Percentiles rank a stretch among this genome's conserved stretches.
phyloP scores from a whole-genome alignment of 306 rosid genomes.

The Quillaja saponaria region DNA sequence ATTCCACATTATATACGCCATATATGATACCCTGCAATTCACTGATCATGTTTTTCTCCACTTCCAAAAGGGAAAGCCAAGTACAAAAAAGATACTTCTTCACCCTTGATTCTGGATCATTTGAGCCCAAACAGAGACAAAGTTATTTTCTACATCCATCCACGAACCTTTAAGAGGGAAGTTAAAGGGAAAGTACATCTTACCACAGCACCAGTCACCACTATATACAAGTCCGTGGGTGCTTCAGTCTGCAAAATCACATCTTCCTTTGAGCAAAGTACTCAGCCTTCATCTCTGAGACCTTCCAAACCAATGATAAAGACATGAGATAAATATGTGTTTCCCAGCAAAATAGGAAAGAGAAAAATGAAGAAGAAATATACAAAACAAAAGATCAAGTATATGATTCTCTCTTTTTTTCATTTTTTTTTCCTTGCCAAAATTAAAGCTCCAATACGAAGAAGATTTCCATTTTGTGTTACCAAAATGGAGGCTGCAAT shows the following conservation, averaged over 20 bases:
- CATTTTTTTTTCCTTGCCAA: not conserved
- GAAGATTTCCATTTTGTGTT: not conserved
- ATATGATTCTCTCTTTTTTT: not conserved
- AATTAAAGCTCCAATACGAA: not conserved
- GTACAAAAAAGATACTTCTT: not conserved
- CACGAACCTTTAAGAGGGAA: not conserved
- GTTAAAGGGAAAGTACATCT: conserved; percentile 28
- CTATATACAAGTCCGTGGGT: conserved; percentile 76
- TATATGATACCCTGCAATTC: not conserved
- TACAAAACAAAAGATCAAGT: not conserved
- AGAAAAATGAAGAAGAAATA: conserved; percentile 12
- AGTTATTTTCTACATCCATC: not conserved
- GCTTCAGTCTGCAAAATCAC: conserved; percentile 81
- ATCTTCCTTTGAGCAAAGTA: conserved; percentile 88
- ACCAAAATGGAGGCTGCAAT: conserved; percentile 3
- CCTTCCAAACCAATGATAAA: conserved; percentile 43
- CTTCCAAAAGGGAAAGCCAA: not conserved
- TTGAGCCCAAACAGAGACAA: not conserved
- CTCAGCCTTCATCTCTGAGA: conserved; percentile 86
- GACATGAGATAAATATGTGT: conserved; percentile 10
- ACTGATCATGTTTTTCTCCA: not conserved
- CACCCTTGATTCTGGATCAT: not conserved
- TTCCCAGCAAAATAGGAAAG: conserved; percentile 17
- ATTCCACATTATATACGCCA: not conserved
- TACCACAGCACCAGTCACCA: conserved; percentile 75